phyloP scores from a whole-genome alignment of 2,329 filamentous ascomycete genomes.

The Hawksworthiomyces lignivorus region DNA sequence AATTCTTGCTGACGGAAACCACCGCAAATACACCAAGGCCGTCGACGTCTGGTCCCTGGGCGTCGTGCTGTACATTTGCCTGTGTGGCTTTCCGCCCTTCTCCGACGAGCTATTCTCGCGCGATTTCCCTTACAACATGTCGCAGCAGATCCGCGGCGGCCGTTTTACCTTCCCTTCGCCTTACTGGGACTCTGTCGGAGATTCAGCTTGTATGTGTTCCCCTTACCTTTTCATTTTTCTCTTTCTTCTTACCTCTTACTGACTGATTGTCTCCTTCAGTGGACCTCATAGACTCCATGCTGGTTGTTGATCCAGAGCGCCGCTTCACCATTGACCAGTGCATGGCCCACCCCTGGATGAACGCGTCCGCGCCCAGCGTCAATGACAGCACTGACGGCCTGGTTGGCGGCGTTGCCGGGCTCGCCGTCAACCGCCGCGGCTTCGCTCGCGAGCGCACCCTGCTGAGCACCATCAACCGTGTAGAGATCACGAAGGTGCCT shows the following conservation, averaged over 20 bases:
- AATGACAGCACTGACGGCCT: constrained; percentile 89
- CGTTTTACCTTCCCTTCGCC: constrained; percentile 92
- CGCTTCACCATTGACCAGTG: constrained; percentile 88
- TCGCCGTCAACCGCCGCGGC: constrained; percentile 81
- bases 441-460: constrained; percentile 76
- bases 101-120: constrained; percentile 80
- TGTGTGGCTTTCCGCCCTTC: constrained; percentile 95
- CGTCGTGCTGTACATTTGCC: constrained; percentile 95
- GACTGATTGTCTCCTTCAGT: constrained; percentile 34
- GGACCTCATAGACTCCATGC: constrained; percentile 90
- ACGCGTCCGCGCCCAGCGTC: constrained; percentile 49
- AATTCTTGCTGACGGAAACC: constrained; percentile 73
- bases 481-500: constrained; percentile 48
- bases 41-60: constrained; percentile 97
- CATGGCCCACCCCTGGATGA: constrained; percentile 85
- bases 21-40: constrained; percentile 85
- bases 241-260: constrained; percentile 16
- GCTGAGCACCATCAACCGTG: constrained; percentile 71
- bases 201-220: constrained; percentile 68
- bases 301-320: constrained; percentile 76
- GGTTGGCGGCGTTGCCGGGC: constrained; percentile 71
- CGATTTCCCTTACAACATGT: constrained; percentile 79
- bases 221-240: too few species aligned
- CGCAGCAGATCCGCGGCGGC: constrained; percentile 82
- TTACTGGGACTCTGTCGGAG: constrained; percentile 86